Conservation (phyloP, 2,329 filamentous ascomycete genomes). For the Camillea tinctor region DNA sequence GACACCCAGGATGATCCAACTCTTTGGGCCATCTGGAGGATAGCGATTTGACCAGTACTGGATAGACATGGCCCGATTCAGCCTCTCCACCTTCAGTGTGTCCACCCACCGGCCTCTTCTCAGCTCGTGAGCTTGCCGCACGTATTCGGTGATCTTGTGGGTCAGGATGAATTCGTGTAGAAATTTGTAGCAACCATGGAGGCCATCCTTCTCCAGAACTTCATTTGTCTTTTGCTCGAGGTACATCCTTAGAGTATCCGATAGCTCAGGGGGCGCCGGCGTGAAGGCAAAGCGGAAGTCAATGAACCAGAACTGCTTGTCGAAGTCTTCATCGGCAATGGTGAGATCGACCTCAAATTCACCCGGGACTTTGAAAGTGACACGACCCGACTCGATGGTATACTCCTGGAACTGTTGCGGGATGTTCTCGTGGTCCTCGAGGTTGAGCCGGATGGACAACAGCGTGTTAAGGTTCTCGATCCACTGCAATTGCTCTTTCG, state of each 20-base stretch:
- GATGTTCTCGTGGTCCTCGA: slow-evolving; percentile 75
- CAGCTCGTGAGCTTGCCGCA: slow-evolving; percentile 72
- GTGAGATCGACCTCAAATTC: slow-evolving; percentile 95
- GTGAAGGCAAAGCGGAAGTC: slow-evolving; percentile 83
- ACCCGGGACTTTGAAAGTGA: slow-evolving; percentile 76
- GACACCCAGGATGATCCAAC: slow-evolving; percentile 87
- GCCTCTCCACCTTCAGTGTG: slow-evolving; percentile 71
- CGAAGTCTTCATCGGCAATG: slow-evolving; percentile 79
- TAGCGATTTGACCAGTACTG: slow-evolving; percentile 83
- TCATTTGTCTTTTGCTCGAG: slow-evolving; percentile 74
- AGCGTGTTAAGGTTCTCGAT: slow-evolving; percentile 81
- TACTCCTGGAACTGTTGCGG: slow-evolving; percentile 78
- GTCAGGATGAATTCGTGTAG: slow-evolving; percentile 86
- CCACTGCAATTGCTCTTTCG: slow-evolving; percentile 70
- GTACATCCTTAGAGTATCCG: slow-evolving; percentile 61
- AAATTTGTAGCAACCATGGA: slow-evolving; percentile 79
- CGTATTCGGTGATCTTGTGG: slow-evolving; percentile 82
- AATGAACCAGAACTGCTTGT: slow-evolving; percentile 89
- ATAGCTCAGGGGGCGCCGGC: slow-evolving; percentile 62
- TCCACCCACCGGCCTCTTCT: slow-evolving; percentile 73
- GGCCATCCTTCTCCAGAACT: slow-evolving; percentile 65
- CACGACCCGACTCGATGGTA: slow-evolving; percentile 78
- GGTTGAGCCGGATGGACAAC: slow-evolving; percentile 77
- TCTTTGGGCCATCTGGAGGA: slow-evolving; percentile 62
- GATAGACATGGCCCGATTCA: slow-evolving; percentile 79